These are phyloP conservation scores for Metschnikowia reukaufii DNA, from an alignment of 805 yeast genomes.

Conservation along the genomic window DNA sequence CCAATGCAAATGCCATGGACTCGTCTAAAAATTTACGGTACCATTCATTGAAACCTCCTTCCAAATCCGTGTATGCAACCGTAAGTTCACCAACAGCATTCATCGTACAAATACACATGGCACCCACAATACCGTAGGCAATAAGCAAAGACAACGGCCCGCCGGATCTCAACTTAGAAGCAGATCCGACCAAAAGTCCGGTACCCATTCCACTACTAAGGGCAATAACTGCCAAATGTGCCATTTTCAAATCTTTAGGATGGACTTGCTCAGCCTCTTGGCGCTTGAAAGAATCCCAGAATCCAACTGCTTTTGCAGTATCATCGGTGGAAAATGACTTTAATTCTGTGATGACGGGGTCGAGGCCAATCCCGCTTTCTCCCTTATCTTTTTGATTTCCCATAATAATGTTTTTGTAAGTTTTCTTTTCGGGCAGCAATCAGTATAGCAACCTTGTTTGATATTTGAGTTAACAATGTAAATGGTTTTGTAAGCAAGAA, in stretches of 20 bases:
- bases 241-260: slow-evolving; percentile 16
- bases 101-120: slow-evolving; percentile 31
- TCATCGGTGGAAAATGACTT: neutral
- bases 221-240: slow-evolving; percentile 34
- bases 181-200: slow-evolving; percentile 42
- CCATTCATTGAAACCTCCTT: slow-evolving; percentile 33
- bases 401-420: neutral
- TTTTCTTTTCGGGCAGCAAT: no score
- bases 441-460: no score
- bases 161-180: slow-evolving; percentile 24
- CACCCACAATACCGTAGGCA: slow-evolving; percentile 24
- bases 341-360: neutral
- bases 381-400: neutral
- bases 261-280: slow-evolving; percentile 4
- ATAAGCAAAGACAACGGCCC: slow-evolving; percentile 25
- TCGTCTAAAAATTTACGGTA: slow-evolving; percentile 34
- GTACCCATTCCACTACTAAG: slow-evolving; percentile 41
- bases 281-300: slow-evolving; percentile 16
- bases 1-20: slow-evolving; percentile 36
- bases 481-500: no score
- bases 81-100: slow-evolving; percentile 53
- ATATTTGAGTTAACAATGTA: no score
- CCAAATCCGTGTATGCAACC: slow-evolving; percentile 52
- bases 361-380: neutral
- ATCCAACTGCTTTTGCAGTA: neutral